Conservation (phyloP, 305 asterid genomes). For the Fraxinus velutina region DNA sequence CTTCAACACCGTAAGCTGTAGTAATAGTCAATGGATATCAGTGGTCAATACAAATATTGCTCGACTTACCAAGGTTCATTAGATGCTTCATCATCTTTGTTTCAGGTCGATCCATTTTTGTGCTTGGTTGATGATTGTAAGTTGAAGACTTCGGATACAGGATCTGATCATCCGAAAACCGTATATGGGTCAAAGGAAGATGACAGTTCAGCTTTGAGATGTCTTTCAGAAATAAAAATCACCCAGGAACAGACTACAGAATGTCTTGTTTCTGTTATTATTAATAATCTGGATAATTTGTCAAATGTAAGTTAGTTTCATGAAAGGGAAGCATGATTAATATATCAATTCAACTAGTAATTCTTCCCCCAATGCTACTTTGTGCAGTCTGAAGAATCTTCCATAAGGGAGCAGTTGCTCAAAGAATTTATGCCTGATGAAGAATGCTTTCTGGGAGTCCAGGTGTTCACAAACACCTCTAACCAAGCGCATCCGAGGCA, state of each 20-base stretch:
- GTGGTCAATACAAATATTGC: neutral
- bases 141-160: conserved; percentile 56
- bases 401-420: conserved; percentile 59
- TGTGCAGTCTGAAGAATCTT: conserved; percentile 57
- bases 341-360: neutral
- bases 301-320: conserved; percentile 43
- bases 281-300: conserved; percentile 53
- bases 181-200: conserved; percentile 83
- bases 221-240: conserved; percentile 64
- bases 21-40: neutral
- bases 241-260: conserved; percentile 54
- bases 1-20: neutral
- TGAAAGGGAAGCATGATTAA: neutral
- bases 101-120: conserved; percentile 88
- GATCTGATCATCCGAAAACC: conserved; percentile 33
- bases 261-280: conserved; percentile 60
- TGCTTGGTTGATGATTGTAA: conserved; percentile 78
- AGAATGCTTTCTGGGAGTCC: conserved; percentile 53
- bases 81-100: conserved; percentile 10
- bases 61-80: neutral
- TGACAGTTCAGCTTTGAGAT: conserved; percentile 52
- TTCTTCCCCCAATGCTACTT: conserved; percentile 6
- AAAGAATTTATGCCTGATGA: conserved; percentile 70
- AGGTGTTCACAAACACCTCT: conserved; percentile 39
- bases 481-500: conserved; percentile 31